Evolutionary conservation across 139 green algal species (phyloP).

Genomic region (Coelastrella sp.): DNA sequence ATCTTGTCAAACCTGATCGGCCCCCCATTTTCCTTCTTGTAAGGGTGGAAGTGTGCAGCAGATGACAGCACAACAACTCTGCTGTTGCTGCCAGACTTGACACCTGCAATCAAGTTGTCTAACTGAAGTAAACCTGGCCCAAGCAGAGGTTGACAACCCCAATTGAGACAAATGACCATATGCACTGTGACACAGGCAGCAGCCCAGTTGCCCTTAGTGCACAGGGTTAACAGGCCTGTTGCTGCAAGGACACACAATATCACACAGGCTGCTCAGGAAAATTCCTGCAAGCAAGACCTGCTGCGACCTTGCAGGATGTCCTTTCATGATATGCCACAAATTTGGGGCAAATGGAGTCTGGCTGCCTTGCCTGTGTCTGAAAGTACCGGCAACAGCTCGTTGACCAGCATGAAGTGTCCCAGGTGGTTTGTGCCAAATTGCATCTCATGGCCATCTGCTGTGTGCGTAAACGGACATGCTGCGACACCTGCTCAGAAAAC

Average conservation of each 20-base stretch:
- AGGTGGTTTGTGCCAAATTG: constrained; percentile 68
- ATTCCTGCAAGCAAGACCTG: too few species aligned
- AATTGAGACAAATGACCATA: too few species aligned
- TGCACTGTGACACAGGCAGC: too few species aligned
- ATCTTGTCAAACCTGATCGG: constrained; percentile 32
- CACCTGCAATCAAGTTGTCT: not conserved
- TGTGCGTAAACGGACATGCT: constrained; percentile 42
- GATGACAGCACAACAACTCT: constrained; percentile 38
- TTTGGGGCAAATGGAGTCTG: too few species aligned
- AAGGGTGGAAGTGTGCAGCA: constrained; percentile 42
- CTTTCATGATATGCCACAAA: too few species aligned
- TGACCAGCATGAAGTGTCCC: constrained; percentile 22
- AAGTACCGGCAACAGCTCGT: constrained; percentile 36
- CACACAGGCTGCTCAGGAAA: too few species aligned
- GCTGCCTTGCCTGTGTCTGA: not conserved
- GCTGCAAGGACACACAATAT: too few species aligned
- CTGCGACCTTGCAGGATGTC: too few species aligned
- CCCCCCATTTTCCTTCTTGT: not conserved
- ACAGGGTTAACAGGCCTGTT: too few species aligned
- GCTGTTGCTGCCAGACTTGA: constrained; percentile 18
- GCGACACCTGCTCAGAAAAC: not conserved
- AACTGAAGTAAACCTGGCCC: too few species aligned
- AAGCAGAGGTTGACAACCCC: too few species aligned
- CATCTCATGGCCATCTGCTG: constrained; percentile 47
- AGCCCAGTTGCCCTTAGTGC: too few species aligned